Conservation (phyloP, 352 stramenopile genomes). For the Thraustochytrium sp. region DNA sequence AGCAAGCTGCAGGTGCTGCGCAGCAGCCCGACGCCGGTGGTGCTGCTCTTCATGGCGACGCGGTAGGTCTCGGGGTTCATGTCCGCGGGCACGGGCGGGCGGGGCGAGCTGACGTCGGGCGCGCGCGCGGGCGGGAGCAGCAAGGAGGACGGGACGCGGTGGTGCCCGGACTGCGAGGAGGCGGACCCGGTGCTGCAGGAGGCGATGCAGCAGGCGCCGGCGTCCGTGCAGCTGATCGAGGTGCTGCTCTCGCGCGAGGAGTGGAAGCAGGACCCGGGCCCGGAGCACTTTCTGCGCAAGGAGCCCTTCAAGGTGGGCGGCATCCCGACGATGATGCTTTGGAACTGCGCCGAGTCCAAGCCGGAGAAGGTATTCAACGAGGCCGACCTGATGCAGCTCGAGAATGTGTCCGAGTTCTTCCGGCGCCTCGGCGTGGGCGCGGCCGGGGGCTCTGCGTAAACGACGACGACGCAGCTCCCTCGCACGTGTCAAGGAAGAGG, state of each 20-base stretch:
- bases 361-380: neutral
- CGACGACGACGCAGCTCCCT: too few relatives aligned
- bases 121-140: neutral
- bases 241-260: conserved; percentile 40
- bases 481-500: too few relatives aligned
- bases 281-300: conserved; percentile 39
- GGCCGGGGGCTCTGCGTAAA: too few relatives aligned
- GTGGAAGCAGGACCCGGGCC: conserved; percentile 39
- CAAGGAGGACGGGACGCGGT: conserved; percentile 27
- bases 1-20: conserved; percentile 12
- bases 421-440: neutral
- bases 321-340: conserved; percentile 37
- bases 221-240: neutral
- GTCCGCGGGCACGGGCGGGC: neutral
- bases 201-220: neutral
- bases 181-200: conserved; percentile 28
- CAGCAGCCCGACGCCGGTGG: neutral
- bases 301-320: conserved; percentile 16
- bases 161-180: conserved; percentile 44
- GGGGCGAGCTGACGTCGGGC: neutral
- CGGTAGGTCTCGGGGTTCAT: neutral
- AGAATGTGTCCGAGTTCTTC: conserved; percentile 24
- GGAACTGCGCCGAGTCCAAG: neutral
- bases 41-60: conserved; percentile 23
- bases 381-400: conserved; percentile 22